Evolutionary conservation across 2,329 filamentous ascomycete species (phyloP).

Genomic region (Blastomyces gilchristii): DNA sequence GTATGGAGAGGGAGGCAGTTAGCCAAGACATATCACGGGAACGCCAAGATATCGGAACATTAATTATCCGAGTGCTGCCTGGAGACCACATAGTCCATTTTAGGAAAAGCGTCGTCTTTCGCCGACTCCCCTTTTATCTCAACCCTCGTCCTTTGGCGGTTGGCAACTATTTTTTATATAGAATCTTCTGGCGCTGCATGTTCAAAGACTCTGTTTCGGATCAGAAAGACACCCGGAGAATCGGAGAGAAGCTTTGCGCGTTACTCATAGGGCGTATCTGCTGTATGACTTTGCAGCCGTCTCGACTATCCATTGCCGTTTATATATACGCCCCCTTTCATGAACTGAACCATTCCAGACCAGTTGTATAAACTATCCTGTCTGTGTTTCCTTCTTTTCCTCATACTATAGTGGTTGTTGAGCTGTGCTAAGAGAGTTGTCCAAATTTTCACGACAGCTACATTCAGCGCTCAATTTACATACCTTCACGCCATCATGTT

Average conservation of each 20-base stretch:
- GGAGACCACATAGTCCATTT: not conserved
- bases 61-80: slow-evolving; percentile 1
- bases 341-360: not conserved
- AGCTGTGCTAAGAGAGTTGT: not conserved
- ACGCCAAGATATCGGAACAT: not conserved
- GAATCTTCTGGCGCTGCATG: not conserved
- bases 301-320: not conserved
- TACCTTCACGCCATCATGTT: not conserved
- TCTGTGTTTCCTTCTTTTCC: not conserved
- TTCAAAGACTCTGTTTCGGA: not conserved
- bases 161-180: not conserved
- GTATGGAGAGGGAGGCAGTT: no score
- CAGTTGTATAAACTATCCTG: not conserved
- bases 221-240: not conserved
- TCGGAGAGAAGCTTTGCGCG: not conserved
- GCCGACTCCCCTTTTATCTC: not conserved
- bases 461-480: not conserved
- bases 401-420: not conserved
- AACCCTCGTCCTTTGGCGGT: not conserved
- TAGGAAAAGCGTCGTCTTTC: not conserved
- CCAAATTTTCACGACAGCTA: not conserved
- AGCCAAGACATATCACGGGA: not conserved
- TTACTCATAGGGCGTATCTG: slow-evolving; percentile 2
- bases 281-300: not conserved
- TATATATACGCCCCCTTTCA: not conserved